Evolutionary conservation across 2,329 filamentous ascomycete species (phyloP), one percentile per base, ranked within the genome.

Genomic region (Aspergillus intermedius): DNA sequence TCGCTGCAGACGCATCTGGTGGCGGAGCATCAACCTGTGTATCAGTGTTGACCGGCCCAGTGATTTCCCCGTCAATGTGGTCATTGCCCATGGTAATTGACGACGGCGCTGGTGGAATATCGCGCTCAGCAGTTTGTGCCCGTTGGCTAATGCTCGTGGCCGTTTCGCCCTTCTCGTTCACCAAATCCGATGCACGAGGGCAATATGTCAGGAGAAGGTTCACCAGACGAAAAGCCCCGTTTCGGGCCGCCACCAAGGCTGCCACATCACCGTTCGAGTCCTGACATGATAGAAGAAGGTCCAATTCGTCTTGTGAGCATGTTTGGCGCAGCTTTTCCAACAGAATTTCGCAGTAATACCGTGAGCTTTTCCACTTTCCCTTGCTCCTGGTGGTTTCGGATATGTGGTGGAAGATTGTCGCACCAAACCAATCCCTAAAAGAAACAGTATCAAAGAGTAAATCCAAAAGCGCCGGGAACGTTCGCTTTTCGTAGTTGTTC

Each of bases 401-500:
- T 40, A 95, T 91, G 66, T 97, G 91, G 63, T 97, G 93, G 61
- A 98, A 91, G 45, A 95, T 88, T 0, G 90, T 96, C 52, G 86
- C 87, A 10, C 88, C 87, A 45, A 84, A 84, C 67, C 82, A 83
- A 64, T 98, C 93, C 19, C 86, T 80, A 50, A 82, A 82, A 46
- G 86, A 84, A 35, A 95, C 83, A 0, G 91, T 96, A 34, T 85
- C 81, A 45, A 91, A 83, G 3, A 98, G 79, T 54, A 95, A 82
- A 56, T 87, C 86, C 59, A 95, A 82, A 48, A 98, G 83, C 19
- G 80, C 79, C 0, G 89, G 87, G 72, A 97, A 96, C 0, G 88
- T 91, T 57, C 89, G 82, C 71, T 93, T 95, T 67, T 97, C 93
- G 67, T 85, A 93, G 66, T 93, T 95, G 68, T 98, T 98, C 42